Conservation (phyloP, 2,329 filamentous ascomycete genomes). For the Colletotrichum orbiculare region DNA sequence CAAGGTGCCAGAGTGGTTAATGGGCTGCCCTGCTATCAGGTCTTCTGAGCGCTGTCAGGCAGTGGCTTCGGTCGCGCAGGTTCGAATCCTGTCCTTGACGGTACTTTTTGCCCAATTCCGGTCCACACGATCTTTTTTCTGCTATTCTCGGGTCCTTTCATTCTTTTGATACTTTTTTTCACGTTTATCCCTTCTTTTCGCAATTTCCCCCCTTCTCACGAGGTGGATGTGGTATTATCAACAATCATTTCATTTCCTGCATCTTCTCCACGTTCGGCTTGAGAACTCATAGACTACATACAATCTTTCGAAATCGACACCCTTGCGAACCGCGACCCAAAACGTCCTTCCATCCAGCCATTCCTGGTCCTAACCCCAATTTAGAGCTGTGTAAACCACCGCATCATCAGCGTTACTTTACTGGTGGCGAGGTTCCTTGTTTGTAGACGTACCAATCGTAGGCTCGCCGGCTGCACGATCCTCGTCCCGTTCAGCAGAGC, state of each 20-base stretch:
- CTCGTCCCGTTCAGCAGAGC: conserved; percentile 9
- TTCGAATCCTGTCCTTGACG: conserved; percentile 31
- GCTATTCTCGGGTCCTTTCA: background rate
- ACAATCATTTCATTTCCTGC: too few species aligned
- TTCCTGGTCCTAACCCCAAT: too few species aligned
- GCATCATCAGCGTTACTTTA: background rate
- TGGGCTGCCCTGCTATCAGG: conserved; percentile 26
- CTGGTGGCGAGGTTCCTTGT: background rate
- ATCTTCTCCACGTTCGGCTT: too few species aligned
- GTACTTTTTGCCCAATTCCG: background rate
- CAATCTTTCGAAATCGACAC: too few species aligned
- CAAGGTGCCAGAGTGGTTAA: conserved; percentile 31
- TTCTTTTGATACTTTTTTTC: background rate
- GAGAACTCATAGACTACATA: too few species aligned
- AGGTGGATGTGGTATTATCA: too few species aligned
- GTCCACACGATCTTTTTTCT: fast-evolving
- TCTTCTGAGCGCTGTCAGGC: conserved; percentile 4
- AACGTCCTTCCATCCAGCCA: too few species aligned
- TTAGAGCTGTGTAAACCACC: too few species aligned
- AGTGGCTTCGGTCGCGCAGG: conserved; percentile 30
- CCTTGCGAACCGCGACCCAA: too few species aligned
- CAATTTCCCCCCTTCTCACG: too few species aligned
- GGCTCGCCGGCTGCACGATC: background rate
- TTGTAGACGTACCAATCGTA: background rate
- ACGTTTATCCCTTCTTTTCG: too few species aligned